Conservation (phyloP, 192 early-diverging fungal genomes). For the Geranomyces variabilis region DNA sequence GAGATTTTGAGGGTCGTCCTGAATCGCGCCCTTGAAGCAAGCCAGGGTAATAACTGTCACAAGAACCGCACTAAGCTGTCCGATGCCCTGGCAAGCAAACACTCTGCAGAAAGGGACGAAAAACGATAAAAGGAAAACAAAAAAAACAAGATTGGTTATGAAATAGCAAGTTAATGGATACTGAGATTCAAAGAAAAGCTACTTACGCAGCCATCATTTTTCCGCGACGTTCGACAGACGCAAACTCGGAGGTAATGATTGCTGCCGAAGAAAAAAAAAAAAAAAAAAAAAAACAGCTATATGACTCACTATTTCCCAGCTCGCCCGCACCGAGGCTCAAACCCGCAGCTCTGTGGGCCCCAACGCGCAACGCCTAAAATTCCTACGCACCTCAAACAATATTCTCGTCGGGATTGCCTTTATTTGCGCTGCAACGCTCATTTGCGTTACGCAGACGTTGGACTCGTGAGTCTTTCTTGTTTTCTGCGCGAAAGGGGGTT, state of each 20-base stretch:
- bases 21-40: conserved; percentile 66
- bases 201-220: conserved; percentile 71
- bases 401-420: background rate
- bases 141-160: too few species aligned
- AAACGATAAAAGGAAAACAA: too few species aligned
- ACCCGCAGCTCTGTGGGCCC: background rate
- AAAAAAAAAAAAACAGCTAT: too few species aligned
- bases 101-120: too few species aligned
- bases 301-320: too few species aligned
- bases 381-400: conserved; percentile 17
- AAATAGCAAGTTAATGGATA: too few species aligned
- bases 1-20: conserved; percentile 49
- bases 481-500: too few species aligned
- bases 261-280: too few species aligned
- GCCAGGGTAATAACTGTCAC: conserved; percentile 66
- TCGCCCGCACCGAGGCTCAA: too few species aligned
- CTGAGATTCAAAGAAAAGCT: too few species aligned
- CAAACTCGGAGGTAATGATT: too few species aligned
- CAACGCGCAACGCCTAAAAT: background rate
- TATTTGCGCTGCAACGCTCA: background rate
- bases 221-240: conserved; percentile 70
- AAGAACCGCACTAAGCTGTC: conserved; percentile 68
- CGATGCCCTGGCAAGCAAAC: conserved; percentile 82
- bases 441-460: conserved; percentile 5
- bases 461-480: background rate